These are phyloP conservation scores for Penicillium coprophilum DNA, from an alignment of 495 filamentous ascomycete genomes.

Conservation along the genomic window DNA sequence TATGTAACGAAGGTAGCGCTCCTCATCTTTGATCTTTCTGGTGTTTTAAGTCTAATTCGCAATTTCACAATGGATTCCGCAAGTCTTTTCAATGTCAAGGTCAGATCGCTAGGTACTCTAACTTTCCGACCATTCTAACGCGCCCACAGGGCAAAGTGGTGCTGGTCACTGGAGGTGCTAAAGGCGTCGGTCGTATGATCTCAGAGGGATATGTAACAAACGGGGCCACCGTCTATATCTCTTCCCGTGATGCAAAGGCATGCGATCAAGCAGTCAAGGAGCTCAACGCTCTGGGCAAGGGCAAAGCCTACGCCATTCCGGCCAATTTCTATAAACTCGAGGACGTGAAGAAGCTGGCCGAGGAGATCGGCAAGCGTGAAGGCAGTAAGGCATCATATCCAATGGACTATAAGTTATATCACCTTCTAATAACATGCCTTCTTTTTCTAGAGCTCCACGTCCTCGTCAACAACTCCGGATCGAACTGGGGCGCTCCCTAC, in stretches of 20 bases:
- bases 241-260: constrained; percentile 64
- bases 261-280: constrained; percentile 59
- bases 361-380: constrained; percentile 62
- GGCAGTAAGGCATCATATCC: constrained; percentile 44
- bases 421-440: constrained; percentile 6
- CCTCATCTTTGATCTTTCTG: not conserved
- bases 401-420: not conserved
- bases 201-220: constrained; percentile 75
- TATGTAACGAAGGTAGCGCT: constrained; percentile 11
- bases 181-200: constrained; percentile 77
- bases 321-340: constrained; percentile 75
- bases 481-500: constrained; percentile 67
- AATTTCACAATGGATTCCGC: constrained; percentile 50
- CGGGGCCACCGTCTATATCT: constrained; percentile 82
- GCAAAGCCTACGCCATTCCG: constrained; percentile 61
- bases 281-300: constrained; percentile 62
- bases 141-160: constrained; percentile 65
- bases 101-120: constrained; percentile 23
- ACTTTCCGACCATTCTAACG: constrained; percentile 6
- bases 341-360: constrained; percentile 63
- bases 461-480: constrained; percentile 78
- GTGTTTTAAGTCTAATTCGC: constrained; percentile 2
- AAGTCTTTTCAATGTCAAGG: constrained; percentile 60
- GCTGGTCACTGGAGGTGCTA: constrained; percentile 70
- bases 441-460: constrained; percentile 59